These are phyloP conservation scores for Fraxinus latifolia DNA, from an alignment of 305 asterid species.

Conservation along the genomic window DNA sequence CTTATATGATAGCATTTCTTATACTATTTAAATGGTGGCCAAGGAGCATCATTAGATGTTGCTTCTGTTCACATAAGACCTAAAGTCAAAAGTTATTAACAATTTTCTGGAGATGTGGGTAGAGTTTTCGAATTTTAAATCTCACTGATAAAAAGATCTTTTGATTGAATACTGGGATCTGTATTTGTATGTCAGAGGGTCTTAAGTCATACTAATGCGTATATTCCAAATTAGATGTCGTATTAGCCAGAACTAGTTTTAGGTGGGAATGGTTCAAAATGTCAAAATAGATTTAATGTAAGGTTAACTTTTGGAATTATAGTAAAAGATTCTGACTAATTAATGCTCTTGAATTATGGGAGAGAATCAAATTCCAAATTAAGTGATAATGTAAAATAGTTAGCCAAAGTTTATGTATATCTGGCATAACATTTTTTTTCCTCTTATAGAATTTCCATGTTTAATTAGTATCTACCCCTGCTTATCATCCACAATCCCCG, in stretches of 20 bases:
- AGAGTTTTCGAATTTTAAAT: not conserved
- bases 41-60: not conserved
- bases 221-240: not conserved
- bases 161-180: not conserved
- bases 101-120: not conserved
- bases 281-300: not conserved
- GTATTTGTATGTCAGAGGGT: not conserved
- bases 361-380: not conserved
- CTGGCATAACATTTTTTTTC: not conserved
- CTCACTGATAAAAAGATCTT: not conserved
- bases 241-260: not conserved
- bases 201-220: not conserved
- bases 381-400: not conserved
- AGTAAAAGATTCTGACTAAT: not conserved
- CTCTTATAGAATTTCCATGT: not conserved
- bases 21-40: not conserved
- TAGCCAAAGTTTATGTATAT: not conserved
- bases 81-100: not conserved
- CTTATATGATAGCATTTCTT: conserved; percentile 5
- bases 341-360: not conserved
- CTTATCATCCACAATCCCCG: not conserved
- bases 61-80: not conserved
- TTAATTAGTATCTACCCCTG: not conserved
- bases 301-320: not conserved
- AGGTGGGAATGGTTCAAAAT: not conserved